Conservation (phyloP, 805 yeast genomes). For the Yamadazyma sp. region DNA sequence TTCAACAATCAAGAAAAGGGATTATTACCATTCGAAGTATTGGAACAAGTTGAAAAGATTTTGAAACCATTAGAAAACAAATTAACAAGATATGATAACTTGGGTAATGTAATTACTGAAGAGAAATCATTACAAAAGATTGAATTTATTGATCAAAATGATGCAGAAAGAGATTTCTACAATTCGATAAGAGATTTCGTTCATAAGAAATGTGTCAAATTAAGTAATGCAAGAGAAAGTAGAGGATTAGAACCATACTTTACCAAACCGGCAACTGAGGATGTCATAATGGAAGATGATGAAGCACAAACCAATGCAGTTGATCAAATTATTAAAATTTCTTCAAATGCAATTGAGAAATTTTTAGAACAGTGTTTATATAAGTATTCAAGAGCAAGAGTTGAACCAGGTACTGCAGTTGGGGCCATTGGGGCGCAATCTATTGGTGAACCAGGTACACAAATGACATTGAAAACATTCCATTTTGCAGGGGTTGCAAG, state of each 20-base stretch:
- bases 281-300: constrained; percentile 31
- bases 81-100: constrained; percentile 67
- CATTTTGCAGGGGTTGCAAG: constrained; percentile 99
- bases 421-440: constrained; percentile 99
- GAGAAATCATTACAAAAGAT: constrained; percentile 44
- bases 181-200: constrained; percentile 69
- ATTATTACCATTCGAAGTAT: constrained; percentile 68
- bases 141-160: constrained; percentile 76
- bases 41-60: constrained; percentile 50
- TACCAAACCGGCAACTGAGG: constrained; percentile 41
- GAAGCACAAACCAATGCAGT: constrained; percentile 42
- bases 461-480: constrained; percentile 90
- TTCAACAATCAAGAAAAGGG: constrained; percentile 52
- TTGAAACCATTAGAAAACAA: constrained; percentile 59
- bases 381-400: constrained; percentile 85
- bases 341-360: constrained; percentile 53
- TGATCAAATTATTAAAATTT: constrained; percentile 64
- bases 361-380: constrained; percentile 74
- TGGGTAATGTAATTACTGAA: constrained; percentile 51
- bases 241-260: constrained; percentile 48
- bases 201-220: constrained; percentile 47
- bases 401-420: constrained; percentile 98
- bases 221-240: constrained; percentile 56
- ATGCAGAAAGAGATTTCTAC: constrained; percentile 85
- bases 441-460: constrained; percentile 99